Evolutionary conservation across 2,329 filamentous ascomycete genomes (phyloP).

Genomic region (Thielaviopsis ethacetica): DNA sequence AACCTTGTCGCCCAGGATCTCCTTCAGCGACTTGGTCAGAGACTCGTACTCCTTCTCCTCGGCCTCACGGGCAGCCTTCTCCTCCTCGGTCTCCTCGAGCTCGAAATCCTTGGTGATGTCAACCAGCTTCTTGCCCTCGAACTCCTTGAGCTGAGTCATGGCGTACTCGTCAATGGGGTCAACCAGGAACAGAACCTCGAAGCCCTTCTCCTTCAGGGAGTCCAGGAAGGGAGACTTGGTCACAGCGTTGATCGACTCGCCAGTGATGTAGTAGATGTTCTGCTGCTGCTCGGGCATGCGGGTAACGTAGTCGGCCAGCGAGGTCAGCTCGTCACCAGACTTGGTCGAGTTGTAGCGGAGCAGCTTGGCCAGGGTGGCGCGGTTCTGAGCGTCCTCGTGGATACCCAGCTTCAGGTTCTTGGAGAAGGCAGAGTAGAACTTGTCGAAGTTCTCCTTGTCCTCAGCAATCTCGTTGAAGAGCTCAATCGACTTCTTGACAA

Average conservation of each 20-base stretch:
- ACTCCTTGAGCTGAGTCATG: slow-evolving; percentile 99
- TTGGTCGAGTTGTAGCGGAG: slow-evolving; percentile 98
- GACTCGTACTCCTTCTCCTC: slow-evolving; percentile 98
- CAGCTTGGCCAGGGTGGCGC: slow-evolving; percentile 81
- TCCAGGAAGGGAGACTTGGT: slow-evolving; percentile 98
- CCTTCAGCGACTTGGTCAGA: slow-evolving; percentile 95
- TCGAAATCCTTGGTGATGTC: slow-evolving; percentile 99
- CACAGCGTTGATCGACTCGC: slow-evolving; percentile 97
- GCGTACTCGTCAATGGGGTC: slow-evolving; percentile 99
- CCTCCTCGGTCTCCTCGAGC: slow-evolving; percentile 98
- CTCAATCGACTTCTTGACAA: slow-evolving; percentile 99
- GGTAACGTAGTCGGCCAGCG: slow-evolving; percentile 91
- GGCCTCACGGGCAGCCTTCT: slow-evolving; percentile 88
- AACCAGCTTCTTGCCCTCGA: slow-evolving; percentile 99
- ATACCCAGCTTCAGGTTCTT: slow-evolving; percentile 99
- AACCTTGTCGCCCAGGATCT: slow-evolving; percentile 96
- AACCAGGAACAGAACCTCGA: slow-evolving; percentile 97
- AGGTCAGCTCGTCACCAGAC: slow-evolving; percentile 90
- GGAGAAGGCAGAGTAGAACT: slow-evolving; percentile 98
- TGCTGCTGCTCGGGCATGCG: slow-evolving; percentile 99
- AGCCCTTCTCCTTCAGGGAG: slow-evolving; percentile 95
- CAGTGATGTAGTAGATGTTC: slow-evolving; percentile 99
- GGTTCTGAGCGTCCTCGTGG: slow-evolving; percentile 99
- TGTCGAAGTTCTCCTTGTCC: slow-evolving; percentile 99
- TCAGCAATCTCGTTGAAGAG: slow-evolving; percentile 98